Evolutionary conservation across 2,329 filamentous ascomycete genomes (phyloP).

Genomic region (Graphilbum ipis-grandicollis): DNA sequence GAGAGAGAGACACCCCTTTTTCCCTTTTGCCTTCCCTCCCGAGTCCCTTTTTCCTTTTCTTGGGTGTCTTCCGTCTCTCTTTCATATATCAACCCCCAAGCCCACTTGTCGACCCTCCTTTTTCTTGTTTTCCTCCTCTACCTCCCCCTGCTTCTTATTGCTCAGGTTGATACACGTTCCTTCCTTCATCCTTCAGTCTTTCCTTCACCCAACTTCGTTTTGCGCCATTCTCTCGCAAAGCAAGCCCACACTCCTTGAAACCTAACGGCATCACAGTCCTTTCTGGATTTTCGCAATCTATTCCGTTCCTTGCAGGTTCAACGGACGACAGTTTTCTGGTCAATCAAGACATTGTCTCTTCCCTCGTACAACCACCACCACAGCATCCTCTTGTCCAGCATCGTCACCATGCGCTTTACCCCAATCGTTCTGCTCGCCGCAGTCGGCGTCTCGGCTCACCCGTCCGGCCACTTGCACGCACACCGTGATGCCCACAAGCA

Average conservation of each 20-base stretch:
- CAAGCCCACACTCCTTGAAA: conserved; percentile 2
- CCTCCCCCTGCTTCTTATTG: background rate
- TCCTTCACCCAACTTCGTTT: background rate
- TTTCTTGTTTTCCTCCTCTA: conserved; percentile 2
- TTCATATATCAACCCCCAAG: no score
- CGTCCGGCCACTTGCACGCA: conserved; percentile 18
- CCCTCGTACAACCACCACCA: background rate
- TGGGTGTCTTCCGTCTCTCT: background rate
- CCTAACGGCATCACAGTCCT: conserved; percentile 2
- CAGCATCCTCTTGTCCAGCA: background rate
- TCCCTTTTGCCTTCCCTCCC: background rate
- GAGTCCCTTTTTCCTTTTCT: conserved; percentile 1
- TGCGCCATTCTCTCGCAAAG: background rate
- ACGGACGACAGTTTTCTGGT: conserved; percentile 6
- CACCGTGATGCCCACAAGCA: conserved; percentile 15
- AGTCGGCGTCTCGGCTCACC: conserved; percentile 16
- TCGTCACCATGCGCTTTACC: conserved; percentile 10
- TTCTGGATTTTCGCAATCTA: background rate
- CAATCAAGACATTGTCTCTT: conserved; percentile 5
- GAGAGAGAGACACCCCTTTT: background rate
- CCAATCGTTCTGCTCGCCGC: conserved; percentile 15
- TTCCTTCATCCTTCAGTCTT: background rate
- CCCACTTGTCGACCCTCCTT: no score
- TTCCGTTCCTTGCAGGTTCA: conserved; percentile 5
- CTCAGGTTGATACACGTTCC: conserved; percentile 1